Percentiles rank a stretch among this genome's conserved stretches.
phyloP scores from a whole-genome alignment of 2,329 filamentous ascomycete species.

The Phyllosticta ampelicida region DNA sequence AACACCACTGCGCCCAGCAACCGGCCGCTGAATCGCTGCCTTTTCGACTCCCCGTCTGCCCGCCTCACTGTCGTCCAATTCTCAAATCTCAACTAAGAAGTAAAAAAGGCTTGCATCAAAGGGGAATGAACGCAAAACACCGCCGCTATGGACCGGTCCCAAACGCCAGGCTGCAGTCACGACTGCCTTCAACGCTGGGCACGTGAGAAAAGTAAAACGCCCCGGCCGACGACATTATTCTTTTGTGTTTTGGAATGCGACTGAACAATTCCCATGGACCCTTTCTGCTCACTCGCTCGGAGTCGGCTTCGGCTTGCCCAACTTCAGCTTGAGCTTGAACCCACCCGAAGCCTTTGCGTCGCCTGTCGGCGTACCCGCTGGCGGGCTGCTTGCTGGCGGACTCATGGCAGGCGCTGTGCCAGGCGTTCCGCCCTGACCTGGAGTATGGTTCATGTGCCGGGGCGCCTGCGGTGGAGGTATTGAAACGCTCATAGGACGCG shows the following conservation, averaged over 20 bases:
- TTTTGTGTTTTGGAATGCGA: background rate
- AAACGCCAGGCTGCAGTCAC: slow-evolving; percentile 3
- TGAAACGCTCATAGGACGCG: background rate
- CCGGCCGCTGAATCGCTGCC: no score
- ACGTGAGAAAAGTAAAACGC: background rate
- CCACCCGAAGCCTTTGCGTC: background rate
- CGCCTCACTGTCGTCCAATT: background rate
- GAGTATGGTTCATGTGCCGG: background rate
- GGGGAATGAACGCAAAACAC: slow-evolving; percentile 1
- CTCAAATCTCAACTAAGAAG: background rate
- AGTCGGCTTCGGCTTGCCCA: slow-evolving; percentile 4
- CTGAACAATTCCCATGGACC: background rate
- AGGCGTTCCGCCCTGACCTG: background rate
- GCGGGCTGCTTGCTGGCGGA: slow-evolving; percentile 6
- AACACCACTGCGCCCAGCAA: background rate
- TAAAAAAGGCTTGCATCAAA: background rate
- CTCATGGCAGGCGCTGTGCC: background rate
- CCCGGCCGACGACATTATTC: background rate
- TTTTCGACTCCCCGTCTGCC: no score
- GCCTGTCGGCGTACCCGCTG: background rate
- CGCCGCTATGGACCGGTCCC: slow-evolving; percentile 6
- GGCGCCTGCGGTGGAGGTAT: background rate
- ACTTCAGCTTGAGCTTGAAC: slow-evolving; percentile 7
- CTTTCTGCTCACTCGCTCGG: background rate
- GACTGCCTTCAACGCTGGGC: background rate